Evolutionary conservation across 331 rosid genomes (phyloP).

Genomic region (Acacia concinna): DNA sequence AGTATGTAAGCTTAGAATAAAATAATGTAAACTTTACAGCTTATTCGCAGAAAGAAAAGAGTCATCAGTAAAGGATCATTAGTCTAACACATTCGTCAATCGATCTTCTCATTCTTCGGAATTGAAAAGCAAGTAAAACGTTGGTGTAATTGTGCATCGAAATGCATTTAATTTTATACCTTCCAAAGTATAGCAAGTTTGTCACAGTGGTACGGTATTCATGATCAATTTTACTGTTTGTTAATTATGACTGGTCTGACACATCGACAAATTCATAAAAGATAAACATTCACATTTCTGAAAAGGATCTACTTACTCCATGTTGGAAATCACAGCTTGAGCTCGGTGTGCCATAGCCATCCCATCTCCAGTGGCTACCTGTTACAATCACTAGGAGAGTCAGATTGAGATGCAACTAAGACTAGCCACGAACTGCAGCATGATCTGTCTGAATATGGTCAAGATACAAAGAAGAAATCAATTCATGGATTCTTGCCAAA

Average conservation of each 20-base stretch:
- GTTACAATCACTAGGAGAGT: constrained; percentile 16
- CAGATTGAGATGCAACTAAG: constrained; percentile 28
- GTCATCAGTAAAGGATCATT: background rate
- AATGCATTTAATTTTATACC: background rate
- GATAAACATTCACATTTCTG: constrained; percentile 16
- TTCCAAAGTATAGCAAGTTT: constrained; percentile 5
- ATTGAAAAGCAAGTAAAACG: background rate
- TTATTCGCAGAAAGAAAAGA: constrained; percentile 7
- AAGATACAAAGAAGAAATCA: background rate
- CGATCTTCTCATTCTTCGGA: background rate
- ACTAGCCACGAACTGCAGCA: background rate
- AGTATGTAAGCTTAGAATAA: constrained; percentile 14
- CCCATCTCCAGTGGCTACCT: constrained; percentile 99
- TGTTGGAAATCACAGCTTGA: constrained; percentile 90
- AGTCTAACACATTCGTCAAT: background rate
- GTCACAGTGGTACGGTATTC: background rate
- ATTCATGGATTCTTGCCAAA: background rate
- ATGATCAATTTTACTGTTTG: background rate
- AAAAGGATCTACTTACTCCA: constrained; percentile 73
- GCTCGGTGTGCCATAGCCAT: constrained; percentile 96
- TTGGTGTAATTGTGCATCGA: background rate
- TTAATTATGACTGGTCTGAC: constrained; percentile 8
- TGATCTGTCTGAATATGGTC: background rate
- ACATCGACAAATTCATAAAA: background rate
- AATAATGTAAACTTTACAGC: background rate